phyloP scores from a whole-genome alignment of 1,284 basidiomycete genomes.

The Cryptococcus jaspeensis region DNA sequence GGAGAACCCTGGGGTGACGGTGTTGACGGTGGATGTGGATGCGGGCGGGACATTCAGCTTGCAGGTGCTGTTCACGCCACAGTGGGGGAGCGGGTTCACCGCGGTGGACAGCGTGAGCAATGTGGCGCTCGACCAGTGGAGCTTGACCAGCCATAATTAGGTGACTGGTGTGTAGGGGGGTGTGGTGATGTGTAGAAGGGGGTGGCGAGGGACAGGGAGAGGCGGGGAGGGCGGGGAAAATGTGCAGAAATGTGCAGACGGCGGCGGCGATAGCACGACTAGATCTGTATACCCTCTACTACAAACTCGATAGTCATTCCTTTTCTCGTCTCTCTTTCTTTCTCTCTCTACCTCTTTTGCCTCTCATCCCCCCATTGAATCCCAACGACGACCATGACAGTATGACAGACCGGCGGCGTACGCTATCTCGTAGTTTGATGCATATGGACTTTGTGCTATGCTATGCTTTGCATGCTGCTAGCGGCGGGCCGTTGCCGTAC shows the following conservation, averaged over 20 bases:
- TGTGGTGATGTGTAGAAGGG: not conserved
- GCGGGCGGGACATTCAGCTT: conserved; percentile 66
- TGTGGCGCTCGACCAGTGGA: conserved; percentile 69
- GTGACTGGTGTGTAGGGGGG: not conserved
- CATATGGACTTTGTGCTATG: not conserved
- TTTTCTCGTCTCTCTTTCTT: not conserved
- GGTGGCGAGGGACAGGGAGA: not conserved
- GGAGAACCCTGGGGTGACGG: conserved; percentile 72
- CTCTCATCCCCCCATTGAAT: not conserved
- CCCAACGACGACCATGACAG: not conserved
- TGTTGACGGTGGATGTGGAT: conserved; percentile 70
- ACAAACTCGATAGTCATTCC: not conserved
- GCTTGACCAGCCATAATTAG: conserved; percentile 67
- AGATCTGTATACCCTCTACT: not conserved
- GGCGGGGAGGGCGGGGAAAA: not conserved
- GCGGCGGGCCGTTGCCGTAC: too few relatives aligned
- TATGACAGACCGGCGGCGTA: not conserved
- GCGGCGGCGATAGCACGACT: too few relatives aligned
- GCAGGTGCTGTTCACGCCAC: conserved; percentile 80
- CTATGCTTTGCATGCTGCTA: too few relatives aligned
- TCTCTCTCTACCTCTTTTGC: not conserved
- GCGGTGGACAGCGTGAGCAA: conserved; percentile 62
- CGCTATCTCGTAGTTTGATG: not conserved
- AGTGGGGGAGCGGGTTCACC: conserved; percentile 64
- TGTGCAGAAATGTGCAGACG: not conserved